phyloP scores from a whole-genome alignment of 2,329 filamentous ascomycete genomes.

The Botrytis medusae region DNA sequence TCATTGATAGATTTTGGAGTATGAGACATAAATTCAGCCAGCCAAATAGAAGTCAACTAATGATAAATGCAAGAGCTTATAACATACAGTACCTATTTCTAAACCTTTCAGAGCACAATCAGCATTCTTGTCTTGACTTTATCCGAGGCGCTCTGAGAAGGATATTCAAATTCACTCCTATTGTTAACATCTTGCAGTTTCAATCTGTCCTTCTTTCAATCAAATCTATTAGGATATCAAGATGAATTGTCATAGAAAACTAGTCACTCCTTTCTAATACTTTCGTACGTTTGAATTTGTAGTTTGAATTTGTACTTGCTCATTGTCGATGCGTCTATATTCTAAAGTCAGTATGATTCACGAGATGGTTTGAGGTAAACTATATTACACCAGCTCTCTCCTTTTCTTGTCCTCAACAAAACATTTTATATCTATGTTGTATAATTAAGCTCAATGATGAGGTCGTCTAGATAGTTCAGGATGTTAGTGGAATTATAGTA shows the following conservation, averaged over 20 bases:
- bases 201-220: not conserved
- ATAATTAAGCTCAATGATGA: not conserved
- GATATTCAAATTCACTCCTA: not conserved
- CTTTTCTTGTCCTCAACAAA: not conserved
- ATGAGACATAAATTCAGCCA: not conserved
- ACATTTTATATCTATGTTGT: not conserved
- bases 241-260: not conserved
- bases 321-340: not conserved
- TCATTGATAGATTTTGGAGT: too few species aligned
- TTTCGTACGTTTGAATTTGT: not conserved
- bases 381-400: not conserved
- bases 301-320: too few species aligned
- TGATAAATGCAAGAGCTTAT: rapidly evolving
- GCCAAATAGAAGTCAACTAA: not conserved
- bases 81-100: not conserved
- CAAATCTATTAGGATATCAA: not conserved
- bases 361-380: not conserved
- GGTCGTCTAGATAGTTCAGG: too few species aligned
- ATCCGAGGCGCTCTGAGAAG: not conserved
- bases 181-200: not conserved
- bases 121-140: too few species aligned
- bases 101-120: not conserved
- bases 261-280: not conserved
- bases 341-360: not conserved
- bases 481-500: not conserved